Conservation (phyloP, 2,329 filamentous ascomycete species). For the Ceratocystis smalleyi region DNA sequence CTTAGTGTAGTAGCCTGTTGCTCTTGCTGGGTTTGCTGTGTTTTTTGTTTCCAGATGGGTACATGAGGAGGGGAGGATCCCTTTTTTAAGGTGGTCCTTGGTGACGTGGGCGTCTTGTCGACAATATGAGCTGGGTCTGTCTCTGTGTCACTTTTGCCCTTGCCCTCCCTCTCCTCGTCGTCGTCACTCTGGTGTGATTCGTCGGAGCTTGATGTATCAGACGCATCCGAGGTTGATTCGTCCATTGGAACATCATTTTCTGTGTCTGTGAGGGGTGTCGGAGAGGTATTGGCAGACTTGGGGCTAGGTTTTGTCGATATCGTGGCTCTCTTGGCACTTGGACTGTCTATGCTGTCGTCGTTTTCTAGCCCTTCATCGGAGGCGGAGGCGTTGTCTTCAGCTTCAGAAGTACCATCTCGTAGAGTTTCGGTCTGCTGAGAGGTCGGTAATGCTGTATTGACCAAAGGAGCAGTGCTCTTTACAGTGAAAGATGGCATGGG, state of each 20-base stretch:
- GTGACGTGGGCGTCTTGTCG: background rate
- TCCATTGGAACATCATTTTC: background rate
- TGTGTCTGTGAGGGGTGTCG: background rate
- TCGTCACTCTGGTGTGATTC: background rate
- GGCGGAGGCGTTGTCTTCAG: conserved; percentile 2
- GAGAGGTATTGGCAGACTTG: background rate
- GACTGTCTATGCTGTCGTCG: conserved; percentile 2
- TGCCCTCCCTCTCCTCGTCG: background rate
- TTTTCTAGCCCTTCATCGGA: conserved; percentile 2
- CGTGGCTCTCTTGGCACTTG: background rate
- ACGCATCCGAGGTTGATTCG: background rate
- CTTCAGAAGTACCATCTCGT: background rate
- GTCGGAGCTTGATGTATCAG: background rate
- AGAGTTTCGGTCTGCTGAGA: background rate
- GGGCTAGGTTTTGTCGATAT: background rate
- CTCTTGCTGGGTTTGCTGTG: conserved; percentile 1
- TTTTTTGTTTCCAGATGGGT: conserved; percentile 10
- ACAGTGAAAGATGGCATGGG: background rate
- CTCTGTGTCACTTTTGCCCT: background rate
- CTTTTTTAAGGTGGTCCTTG: background rate
- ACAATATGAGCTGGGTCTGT: background rate
- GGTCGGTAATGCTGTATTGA: no score
- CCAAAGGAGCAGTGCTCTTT: no score
- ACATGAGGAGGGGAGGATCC: background rate
- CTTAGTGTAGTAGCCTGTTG: background rate